A percentile compares a stretch with the other conserved stretches of the same genome.
Conservation (phyloP, 2,329 filamentous ascomycete species). For the Fusarium sp. region DNA sequence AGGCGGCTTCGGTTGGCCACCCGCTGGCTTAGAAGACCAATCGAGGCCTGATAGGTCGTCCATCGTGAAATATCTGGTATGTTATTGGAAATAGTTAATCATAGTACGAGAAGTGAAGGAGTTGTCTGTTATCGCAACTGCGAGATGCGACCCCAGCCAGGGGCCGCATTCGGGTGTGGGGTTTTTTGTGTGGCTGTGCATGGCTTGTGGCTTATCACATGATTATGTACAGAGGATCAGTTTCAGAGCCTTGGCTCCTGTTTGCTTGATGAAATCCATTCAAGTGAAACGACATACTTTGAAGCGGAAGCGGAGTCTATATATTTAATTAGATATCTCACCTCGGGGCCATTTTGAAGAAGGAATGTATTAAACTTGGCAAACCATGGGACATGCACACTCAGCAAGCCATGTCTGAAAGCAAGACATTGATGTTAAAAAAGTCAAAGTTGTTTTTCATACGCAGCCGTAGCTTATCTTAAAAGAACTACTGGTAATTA, state of each 20-base stretch:
- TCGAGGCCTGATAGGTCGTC: slow-evolving; percentile 70
- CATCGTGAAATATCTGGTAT: slow-evolving; percentile 54
- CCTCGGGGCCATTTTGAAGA: background rate
- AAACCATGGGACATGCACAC: background rate
- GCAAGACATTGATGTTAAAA: background rate
- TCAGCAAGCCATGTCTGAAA: background rate
- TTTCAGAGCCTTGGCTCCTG: background rate
- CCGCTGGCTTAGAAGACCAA: slow-evolving; percentile 61
- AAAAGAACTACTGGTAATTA: background rate
- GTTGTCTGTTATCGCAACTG: slow-evolving; percentile 35
- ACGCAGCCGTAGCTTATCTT: background rate
- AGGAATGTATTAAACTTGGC: background rate
- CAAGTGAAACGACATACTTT: background rate
- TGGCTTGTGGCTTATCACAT: slow-evolving; percentile 29
- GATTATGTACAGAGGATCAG: background rate
- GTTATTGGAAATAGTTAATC: slow-evolving; percentile 39
- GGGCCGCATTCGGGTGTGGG: slow-evolving; percentile 40
- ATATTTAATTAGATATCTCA: background rate
- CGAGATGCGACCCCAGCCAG: slow-evolving; percentile 31
- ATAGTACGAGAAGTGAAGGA: slow-evolving; percentile 33
- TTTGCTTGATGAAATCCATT: background rate
- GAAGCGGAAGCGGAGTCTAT: too few species aligned
- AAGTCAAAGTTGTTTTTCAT: too few species aligned
- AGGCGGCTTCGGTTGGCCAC: slow-evolving; percentile 49
- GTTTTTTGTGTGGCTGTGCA: slow-evolving; percentile 34